Evolutionary conservation across 805 yeast genomes (phyloP), one percentile per base, ranked within the genome.

Genomic region (Tetrapisispora nanseiensis): DNA sequence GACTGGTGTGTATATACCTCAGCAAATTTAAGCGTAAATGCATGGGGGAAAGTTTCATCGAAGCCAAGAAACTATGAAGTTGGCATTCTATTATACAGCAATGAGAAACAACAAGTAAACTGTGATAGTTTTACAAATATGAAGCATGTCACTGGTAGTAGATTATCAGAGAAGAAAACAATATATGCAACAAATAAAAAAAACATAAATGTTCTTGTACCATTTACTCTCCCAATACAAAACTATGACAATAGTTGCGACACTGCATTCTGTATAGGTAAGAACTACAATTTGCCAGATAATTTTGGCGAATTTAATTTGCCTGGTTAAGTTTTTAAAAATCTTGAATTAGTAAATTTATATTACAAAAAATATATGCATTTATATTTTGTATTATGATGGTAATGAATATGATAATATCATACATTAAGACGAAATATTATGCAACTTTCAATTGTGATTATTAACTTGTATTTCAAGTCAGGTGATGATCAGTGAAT

Each of bases 1-100:
- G 71, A 74, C 39, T 86, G 95, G 94, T 71, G 79, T 16, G 57
- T 82, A 6, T 67, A 82, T 55, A 82, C 92, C 0, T 80, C 87
- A 37, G 82, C 86, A 26, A 86, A 86, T 54, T 53, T 84, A 32
- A 80, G 89, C 26, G 75, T 75, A 42, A 82, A 76, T 46, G 95
- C 95, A 1, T 86, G 95, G 95, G 95, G 95, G 0, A 62, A 55
- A 5, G 63, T 65, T 13, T 50, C 56, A 31, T 24, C 48, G 12
- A 37, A 46, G 12, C 65, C 69, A n/a, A 51, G 57, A 10, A 55
- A 75, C 68, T 78, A 66, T 56, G 85, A 79, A 52, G 69, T 70
- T 1, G 84, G 84, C 1, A 68, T 79, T 0, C 51, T 79, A 22
- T 46, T 75, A 4, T 65, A 62, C 21, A 65, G 68, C 1, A 26